Evolutionary conservation across 1,284 basidiomycete genomes (phyloP).

Genomic region (Ganoderma lingzhi): DNA sequence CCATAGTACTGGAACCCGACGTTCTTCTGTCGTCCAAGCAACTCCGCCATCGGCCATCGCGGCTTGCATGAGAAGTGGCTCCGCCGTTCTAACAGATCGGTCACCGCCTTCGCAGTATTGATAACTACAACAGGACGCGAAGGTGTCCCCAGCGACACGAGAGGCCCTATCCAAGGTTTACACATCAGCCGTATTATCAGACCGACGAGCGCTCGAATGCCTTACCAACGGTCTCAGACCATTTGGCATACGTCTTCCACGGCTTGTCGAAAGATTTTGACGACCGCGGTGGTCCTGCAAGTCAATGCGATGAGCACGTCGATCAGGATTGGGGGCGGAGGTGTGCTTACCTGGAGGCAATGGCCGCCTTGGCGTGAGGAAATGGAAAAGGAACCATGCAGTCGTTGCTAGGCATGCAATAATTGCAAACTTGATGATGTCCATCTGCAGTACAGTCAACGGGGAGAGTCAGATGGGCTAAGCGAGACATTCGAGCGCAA

Average conservation of each 20-base stretch:
- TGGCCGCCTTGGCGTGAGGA: neutral
- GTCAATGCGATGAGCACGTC: neutral
- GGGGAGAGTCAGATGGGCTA: neutral
- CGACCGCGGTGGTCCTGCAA: neutral
- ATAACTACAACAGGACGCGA: constrained; percentile 10
- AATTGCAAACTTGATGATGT: too few relatives aligned
- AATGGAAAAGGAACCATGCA: neutral
- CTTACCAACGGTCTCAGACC: constrained; percentile 9
- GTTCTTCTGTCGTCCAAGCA: constrained; percentile 27
- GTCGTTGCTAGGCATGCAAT: neutral
- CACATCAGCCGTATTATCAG: neutral
- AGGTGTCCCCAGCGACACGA: constrained; percentile 2
- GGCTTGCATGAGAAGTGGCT: constrained; percentile 20
- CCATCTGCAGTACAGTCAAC: neutral
- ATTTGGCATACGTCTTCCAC: constrained; percentile 15
- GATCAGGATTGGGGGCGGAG: neutral
- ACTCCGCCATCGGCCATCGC: constrained; percentile 26
- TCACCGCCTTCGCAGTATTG: constrained; percentile 13
- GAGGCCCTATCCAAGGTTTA: neutral
- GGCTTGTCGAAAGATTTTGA: neutral
- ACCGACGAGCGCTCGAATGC: neutral
- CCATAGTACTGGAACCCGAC: constrained; percentile 26
- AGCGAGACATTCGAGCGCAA: neutral
- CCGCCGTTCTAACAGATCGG: constrained; percentile 21
- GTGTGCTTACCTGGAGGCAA: neutral